A percentile compares a stretch with the other conserved stretches of the same genome.
phyloP scores from a whole-genome alignment of 2,329 filamentous ascomycete species.

The Alternaria metachromatica region DNA sequence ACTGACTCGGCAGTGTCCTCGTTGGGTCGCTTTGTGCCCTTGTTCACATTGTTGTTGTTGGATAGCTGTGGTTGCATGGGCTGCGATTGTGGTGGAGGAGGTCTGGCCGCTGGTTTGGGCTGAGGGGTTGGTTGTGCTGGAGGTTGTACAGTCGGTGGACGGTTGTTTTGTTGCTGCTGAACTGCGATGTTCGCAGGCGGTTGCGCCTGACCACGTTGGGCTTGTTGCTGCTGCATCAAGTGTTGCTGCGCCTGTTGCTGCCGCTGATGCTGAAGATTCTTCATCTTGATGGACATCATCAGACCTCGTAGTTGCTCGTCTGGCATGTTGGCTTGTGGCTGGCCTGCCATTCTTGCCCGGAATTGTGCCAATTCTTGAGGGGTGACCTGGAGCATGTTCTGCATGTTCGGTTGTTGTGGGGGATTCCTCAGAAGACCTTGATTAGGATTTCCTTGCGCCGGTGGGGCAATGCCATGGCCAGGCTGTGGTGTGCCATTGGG shows the following conservation, averaged over 20 bases:
- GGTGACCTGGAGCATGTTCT: constrained; percentile 36
- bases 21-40: constrained; percentile 47
- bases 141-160: constrained; percentile 31
- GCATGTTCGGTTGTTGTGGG: constrained; percentile 35
- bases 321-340: constrained; percentile 34
- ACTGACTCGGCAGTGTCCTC: constrained; percentile 53
- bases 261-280: constrained; percentile 34
- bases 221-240: constrained; percentile 13
- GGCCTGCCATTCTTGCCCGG: constrained; percentile 40
- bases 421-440: constrained; percentile 34
- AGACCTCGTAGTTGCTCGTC: constrained; percentile 37
- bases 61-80: constrained; percentile 25
- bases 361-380: constrained; percentile 51
- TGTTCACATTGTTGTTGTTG: constrained; percentile 26
- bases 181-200: constrained; percentile 9
- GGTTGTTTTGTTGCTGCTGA: constrained; percentile 30
- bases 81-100: constrained; percentile 25
- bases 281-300: constrained; percentile 34
- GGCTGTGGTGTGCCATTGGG: constrained; percentile 29
- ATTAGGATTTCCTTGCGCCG: constrained; percentile 49
- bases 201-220: constrained; percentile 15
- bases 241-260: constrained; percentile 17
- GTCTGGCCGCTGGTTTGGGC: constrained; percentile 27
- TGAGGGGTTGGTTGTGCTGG: constrained; percentile 31
- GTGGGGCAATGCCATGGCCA: constrained; percentile 41